Evolutionary conservation across 2,329 filamentous ascomycete species (phyloP).

Genomic region (Fusarium citri): DNA sequence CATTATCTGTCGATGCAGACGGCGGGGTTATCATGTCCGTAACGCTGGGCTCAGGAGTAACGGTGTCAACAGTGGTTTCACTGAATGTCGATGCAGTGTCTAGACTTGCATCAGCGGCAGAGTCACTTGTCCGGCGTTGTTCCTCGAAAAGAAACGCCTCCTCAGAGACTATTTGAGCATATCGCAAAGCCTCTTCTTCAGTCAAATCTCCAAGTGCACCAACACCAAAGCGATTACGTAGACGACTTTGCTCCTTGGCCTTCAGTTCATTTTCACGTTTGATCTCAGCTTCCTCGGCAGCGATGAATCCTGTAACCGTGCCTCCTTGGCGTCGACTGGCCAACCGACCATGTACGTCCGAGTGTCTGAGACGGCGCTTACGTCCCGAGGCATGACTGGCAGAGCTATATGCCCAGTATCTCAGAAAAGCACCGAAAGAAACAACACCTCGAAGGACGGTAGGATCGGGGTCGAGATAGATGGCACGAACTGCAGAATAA

Average conservation of each 20-base stretch:
- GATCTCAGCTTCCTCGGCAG: conserved; percentile 85
- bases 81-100: conserved; percentile 58
- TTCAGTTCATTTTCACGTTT: conserved; percentile 76
- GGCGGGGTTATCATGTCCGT: conserved; percentile 53
- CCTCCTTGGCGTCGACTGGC: conserved; percentile 69
- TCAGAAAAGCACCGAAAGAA: conserved; percentile 85
- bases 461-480: conserved; percentile 88
- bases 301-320: conserved; percentile 83
- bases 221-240: conserved; percentile 86
- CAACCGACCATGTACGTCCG: conserved; percentile 66
- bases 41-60: conserved; percentile 67
- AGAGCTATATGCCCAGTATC: conserved; percentile 95
- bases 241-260: conserved; percentile 73
- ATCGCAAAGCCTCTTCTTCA: conserved; percentile 73
- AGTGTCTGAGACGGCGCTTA: conserved; percentile 82
- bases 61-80: conserved; percentile 57
- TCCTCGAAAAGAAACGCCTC: conserved; percentile 69
- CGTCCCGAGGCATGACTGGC: conserved; percentile 79
- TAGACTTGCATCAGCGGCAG: conserved; percentile 60
- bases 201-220: conserved; percentile 74
- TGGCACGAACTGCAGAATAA: conserved; percentile 83
- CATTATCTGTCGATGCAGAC: conserved; percentile 20
- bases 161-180: conserved; percentile 74
- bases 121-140: conserved; percentile 65
- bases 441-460: conserved; percentile 87